These are phyloP conservation scores for Canavalia gladiata DNA, from an alignment of 306 rosid genomes.

Conservation along the genomic window DNA sequence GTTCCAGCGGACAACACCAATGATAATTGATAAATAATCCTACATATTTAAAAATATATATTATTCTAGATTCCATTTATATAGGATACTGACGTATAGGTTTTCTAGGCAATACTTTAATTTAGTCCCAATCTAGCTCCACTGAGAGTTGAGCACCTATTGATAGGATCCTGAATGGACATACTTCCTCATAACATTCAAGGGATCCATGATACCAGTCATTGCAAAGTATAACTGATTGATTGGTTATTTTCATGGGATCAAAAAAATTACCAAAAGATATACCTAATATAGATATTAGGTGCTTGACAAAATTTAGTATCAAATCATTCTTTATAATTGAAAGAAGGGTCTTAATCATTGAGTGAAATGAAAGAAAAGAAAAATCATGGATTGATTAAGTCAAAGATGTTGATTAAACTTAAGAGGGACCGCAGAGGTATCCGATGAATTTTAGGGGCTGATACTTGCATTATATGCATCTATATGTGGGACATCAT, in stretches of 20 bases:
- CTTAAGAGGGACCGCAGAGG: conserved; percentile 49
- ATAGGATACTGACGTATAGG: conserved; percentile 30
- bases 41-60: conserved; percentile 20
- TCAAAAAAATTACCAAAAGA: background rate
- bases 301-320: conserved; percentile 15
- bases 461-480: conserved; percentile 37
- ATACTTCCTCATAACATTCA: conserved; percentile 21
- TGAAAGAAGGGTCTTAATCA: conserved; percentile 41
- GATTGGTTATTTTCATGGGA: background rate
- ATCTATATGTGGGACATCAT: conserved; percentile 47
- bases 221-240: background rate
- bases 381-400: conserved; percentile 35
- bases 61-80: conserved; percentile 31
- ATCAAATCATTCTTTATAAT: conserved; percentile 14
- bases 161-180: conserved; percentile 16
- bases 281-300: background rate
- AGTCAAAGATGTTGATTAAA: conserved; percentile 55
- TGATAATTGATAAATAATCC: conserved; percentile 15
- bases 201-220: background rate
- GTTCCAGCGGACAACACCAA: background rate
- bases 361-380: conserved; percentile 42
- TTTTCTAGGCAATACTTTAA: conserved; percentile 35
- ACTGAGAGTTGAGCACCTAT: conserved; percentile 27
- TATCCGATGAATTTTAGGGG: conserved; percentile 54
- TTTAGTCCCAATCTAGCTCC: conserved; percentile 14